A percentile compares a stretch with the other conserved stretches of the same genome.
These are phyloP conservation scores for Croton laevigatus DNA, from an alignment of 441 rosid genomes.

Conservation along the genomic window DNA sequence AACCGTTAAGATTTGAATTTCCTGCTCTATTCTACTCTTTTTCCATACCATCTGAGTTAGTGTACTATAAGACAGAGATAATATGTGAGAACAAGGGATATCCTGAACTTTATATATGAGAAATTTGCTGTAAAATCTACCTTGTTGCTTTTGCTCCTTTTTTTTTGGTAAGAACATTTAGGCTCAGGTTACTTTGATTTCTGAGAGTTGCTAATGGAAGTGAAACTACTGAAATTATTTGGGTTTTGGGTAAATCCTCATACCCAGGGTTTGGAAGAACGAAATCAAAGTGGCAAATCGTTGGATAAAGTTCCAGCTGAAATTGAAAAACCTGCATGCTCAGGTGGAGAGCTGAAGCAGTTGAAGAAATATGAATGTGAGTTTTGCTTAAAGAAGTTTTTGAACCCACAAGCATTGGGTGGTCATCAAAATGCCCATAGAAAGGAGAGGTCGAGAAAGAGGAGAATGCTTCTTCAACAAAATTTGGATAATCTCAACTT, in stretches of 20 bases:
- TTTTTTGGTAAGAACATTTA: background rate
- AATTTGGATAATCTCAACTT: constrained; percentile 1
- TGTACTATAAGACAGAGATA: background rate
- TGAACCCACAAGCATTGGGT: constrained; percentile 27
- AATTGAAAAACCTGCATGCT: background rate
- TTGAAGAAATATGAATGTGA: constrained; percentile 22
- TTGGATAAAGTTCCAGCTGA: background rate
- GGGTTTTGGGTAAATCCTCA: constrained; percentile 17
- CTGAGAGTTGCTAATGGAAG: constrained; percentile 8
- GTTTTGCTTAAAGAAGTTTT: constrained; percentile 28
- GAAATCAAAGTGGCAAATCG: constrained; percentile 7
- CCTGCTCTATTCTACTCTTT: background rate
- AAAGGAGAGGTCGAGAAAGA: constrained; percentile 28
- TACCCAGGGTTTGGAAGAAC: constrained; percentile 4
- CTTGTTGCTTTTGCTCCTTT: background rate
- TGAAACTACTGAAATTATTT: constrained; percentile 15
- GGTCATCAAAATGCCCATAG: constrained; percentile 30
- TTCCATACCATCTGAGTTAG: background rate
- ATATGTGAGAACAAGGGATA: background rate
- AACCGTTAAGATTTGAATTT: background rate
- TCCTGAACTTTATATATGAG: background rate
- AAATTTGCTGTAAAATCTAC: background rate
- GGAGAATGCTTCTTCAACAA: constrained; percentile 22
- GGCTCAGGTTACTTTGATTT: background rate
- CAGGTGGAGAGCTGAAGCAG: constrained; percentile 5